Conservation (phyloP, 2,329 filamentous ascomycete genomes). For the Paracorniculantispora psalliotae region DNA sequence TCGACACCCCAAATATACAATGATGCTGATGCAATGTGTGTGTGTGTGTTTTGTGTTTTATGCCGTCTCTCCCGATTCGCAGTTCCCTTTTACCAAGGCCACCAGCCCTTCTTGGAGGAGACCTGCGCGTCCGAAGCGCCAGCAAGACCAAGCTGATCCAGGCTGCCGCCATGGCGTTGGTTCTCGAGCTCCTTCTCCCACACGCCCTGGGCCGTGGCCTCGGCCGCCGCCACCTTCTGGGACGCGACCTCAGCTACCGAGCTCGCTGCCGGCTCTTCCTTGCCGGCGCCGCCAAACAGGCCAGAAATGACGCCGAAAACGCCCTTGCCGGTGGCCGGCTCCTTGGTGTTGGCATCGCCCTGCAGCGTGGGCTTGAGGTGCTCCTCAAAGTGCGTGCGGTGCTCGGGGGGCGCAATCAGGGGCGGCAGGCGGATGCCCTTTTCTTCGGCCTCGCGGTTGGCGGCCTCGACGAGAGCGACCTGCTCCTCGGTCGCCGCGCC, state of each 20-base stretch:
- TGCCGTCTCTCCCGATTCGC: background rate
- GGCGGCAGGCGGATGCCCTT: conserved; percentile 45
- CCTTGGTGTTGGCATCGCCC: conserved; percentile 18
- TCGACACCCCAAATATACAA: background rate
- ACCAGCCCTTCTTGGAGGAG: conserved; percentile 45
- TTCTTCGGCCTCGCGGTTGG: conserved; percentile 43
- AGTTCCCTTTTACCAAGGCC: conserved; percentile 30
- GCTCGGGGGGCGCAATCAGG: conserved; percentile 42
- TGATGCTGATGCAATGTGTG: conserved; percentile 15
- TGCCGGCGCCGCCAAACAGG: conserved; percentile 23
- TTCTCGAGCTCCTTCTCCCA: conserved; percentile 47
- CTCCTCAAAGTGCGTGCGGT: conserved; percentile 33
- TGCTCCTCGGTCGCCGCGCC: conserved; percentile 53
- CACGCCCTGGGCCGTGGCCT: conserved; percentile 37
- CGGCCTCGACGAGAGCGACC: conserved; percentile 52
- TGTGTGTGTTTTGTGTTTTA: conserved; percentile 14
- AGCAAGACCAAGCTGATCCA: conserved; percentile 46
- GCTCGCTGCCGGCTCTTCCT: conserved; percentile 10
- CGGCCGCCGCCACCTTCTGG: conserved; percentile 21
- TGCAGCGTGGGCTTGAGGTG: conserved; percentile 28
- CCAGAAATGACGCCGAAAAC: conserved; percentile 31
- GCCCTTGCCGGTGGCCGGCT: conserved; percentile 28
- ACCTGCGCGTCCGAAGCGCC: conserved; percentile 21
- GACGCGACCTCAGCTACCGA: background rate
- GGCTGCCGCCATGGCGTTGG: conserved; percentile 44